phyloP scores from a whole-genome alignment of 441 rosid genomes.

The Eutrema salsugineum region DNA sequence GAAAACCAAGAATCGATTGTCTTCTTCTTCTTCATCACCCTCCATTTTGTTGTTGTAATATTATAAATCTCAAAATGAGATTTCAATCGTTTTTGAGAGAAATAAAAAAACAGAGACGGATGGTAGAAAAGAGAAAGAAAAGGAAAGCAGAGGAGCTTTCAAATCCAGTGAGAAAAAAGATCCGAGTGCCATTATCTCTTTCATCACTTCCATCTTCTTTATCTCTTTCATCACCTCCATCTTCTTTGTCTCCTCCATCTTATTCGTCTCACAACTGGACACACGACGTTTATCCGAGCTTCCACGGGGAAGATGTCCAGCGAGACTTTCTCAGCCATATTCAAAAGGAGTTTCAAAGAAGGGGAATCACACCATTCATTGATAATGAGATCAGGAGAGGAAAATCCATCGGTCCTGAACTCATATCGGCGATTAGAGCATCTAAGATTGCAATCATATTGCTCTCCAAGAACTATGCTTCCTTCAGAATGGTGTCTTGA shows the following conservation, averaged over 20 bases:
- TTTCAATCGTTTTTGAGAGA: not conserved
- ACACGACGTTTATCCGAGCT: slow-evolving; percentile 5
- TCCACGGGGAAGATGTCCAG: slow-evolving; percentile 4
- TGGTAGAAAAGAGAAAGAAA: not conserved
- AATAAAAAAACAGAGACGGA: not conserved
- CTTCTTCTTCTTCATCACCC: not conserved
- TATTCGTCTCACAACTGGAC: not conserved
- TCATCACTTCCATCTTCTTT: not conserved
- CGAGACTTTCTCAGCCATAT: not conserved
- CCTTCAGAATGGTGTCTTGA: slow-evolving; percentile 11
- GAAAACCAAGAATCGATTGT: not conserved
- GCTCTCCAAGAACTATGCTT: slow-evolving; percentile 17
- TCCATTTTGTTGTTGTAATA: too few relatives aligned
- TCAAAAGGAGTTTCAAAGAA: slow-evolving; percentile 2
- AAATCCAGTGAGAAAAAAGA: not conserved
- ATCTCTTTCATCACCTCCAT: too few relatives aligned
- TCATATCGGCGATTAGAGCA: slow-evolving; percentile 5
- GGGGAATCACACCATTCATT: not conserved
- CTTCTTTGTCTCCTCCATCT: not conserved
- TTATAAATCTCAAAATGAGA: not conserved
- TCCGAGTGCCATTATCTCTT: not conserved
- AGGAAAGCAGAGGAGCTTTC: not conserved
- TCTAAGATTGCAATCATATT: slow-evolving; percentile 1
- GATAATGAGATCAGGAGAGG: slow-evolving; percentile 14
- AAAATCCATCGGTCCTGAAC: not conserved